A percentile compares a stretch with the other conserved stretches of the same genome.
Conservation (phyloP, 2,329 filamentous ascomycete species). For the Ceratocystis diversiconidia region DNA sequence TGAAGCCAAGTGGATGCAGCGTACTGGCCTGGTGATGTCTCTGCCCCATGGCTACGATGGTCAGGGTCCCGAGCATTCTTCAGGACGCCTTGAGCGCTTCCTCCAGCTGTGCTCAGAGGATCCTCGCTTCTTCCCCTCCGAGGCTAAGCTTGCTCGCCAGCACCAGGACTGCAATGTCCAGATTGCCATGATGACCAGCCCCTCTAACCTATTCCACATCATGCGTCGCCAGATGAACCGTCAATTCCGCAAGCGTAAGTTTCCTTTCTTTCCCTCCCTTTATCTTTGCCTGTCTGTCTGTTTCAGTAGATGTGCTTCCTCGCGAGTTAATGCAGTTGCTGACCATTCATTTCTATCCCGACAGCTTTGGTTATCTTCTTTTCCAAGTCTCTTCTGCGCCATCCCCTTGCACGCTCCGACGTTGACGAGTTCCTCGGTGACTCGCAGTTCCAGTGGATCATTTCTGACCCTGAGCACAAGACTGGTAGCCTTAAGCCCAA, state of each 20-base stretch:
- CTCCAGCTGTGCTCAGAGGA: conserved; percentile 96
- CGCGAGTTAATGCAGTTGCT: conserved; percentile 18
- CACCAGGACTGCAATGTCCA: conserved; percentile 99
- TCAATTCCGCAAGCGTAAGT: conserved; percentile 96
- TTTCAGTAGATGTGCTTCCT: neutral
- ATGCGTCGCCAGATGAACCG: conserved; percentile 95
- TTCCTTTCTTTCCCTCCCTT: conserved; percentile 2
- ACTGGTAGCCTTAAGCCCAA: conserved; percentile 58
- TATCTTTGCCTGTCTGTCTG: neutral
- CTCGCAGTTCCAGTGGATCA: conserved; percentile 93
- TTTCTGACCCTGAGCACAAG: conserved; percentile 75
- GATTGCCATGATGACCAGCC: conserved; percentile 92
- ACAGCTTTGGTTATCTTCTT: conserved; percentile 91
- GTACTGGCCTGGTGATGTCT: conserved; percentile 90
- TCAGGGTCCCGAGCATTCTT: conserved; percentile 96
- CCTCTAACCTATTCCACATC: conserved; percentile 91
- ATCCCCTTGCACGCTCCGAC: conserved; percentile 76
- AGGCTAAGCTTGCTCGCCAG: conserved; percentile 84
- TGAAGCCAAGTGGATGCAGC: conserved; percentile 97
- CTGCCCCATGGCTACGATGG: conserved; percentile 96
- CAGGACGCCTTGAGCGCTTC: conserved; percentile 91
- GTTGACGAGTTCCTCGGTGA: conserved; percentile 86
- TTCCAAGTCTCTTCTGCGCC: conserved; percentile 89
- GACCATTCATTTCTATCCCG: conserved; percentile 17
- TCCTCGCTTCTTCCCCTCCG: conserved; percentile 75